Conservation (phyloP, 2,329 filamentous ascomycete species). For the Colletotrichum phormii region DNA sequence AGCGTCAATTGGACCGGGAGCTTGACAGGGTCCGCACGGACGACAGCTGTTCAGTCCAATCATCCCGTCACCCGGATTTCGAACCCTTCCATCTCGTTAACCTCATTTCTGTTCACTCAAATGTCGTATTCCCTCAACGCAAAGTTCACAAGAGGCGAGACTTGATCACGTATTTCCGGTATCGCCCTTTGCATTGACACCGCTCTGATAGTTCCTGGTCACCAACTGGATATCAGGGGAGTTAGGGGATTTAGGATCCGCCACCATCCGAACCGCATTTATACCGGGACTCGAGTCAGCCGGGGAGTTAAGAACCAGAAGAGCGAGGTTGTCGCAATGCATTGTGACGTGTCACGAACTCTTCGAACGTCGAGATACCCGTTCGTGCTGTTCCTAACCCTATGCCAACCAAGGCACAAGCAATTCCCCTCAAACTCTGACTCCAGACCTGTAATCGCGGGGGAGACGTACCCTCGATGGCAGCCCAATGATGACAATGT, state of each 20-base stretch:
- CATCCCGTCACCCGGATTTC: not conserved
- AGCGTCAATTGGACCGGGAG: not conserved
- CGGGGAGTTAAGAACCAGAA: not conserved
- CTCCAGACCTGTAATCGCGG: not conserved
- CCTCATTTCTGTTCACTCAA: not conserved
- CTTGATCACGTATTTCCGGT: no score
- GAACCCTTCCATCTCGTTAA: no score
- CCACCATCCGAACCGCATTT: not conserved
- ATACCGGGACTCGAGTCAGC: not conserved
- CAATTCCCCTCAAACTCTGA: not conserved
- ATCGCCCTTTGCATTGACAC: not conserved
- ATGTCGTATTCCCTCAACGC: not conserved
- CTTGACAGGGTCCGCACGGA: constrained; percentile 2
- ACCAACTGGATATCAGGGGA: not conserved
- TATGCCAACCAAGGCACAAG: no score
- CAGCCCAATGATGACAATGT: not conserved
- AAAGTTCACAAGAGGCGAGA: not conserved
- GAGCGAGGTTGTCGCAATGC: not conserved
- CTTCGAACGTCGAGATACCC: not conserved
- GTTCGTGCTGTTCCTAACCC: no score
- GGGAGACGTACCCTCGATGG: not conserved
- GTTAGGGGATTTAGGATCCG: not conserved
- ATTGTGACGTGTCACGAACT: not conserved
- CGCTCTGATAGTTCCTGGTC: no score
- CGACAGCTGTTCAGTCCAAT: not conserved